Conservation (phyloP, 2,329 filamentous ascomycete species). For the Fusarium anthophilum region DNA sequence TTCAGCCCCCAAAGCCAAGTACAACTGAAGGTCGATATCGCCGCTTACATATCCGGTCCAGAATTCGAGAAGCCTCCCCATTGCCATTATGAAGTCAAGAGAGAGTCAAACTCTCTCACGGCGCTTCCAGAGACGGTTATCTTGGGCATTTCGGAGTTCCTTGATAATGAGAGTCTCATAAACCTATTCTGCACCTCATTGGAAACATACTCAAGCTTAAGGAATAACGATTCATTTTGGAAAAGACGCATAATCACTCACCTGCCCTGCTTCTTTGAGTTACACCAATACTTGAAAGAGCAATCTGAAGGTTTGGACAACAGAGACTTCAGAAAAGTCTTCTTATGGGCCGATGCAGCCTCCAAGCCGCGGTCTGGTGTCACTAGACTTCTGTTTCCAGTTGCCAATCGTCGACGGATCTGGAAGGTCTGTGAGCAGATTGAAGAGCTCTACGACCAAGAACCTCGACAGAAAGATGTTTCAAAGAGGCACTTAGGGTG, state of each 20-base stretch:
- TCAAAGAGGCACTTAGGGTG: accelerated
- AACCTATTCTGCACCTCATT: not conserved
- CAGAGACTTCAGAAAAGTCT: too few relatives aligned
- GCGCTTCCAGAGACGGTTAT: not conserved
- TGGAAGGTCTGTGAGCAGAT: too few relatives aligned
- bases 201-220: not conserved
- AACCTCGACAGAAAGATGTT: not conserved
- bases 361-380: too few relatives aligned
- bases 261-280: not conserved
- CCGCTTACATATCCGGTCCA: not conserved
- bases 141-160: not conserved
- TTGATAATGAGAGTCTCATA: not conserved
- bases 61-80: not conserved
- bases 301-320: not conserved
- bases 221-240: not conserved
- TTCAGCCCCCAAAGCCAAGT: not conserved
- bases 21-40: not conserved
- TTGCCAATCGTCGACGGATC: too few relatives aligned
- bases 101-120: not conserved
- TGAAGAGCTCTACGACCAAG: not conserved
- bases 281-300: not conserved
- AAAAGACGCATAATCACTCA: not conserved
- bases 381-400: too few relatives aligned
- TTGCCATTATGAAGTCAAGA: accelerated
- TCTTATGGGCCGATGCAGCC: too few relatives aligned